Conservation (phyloP, 352 stramenopile species). For the Phytopythium montanum region DNA sequence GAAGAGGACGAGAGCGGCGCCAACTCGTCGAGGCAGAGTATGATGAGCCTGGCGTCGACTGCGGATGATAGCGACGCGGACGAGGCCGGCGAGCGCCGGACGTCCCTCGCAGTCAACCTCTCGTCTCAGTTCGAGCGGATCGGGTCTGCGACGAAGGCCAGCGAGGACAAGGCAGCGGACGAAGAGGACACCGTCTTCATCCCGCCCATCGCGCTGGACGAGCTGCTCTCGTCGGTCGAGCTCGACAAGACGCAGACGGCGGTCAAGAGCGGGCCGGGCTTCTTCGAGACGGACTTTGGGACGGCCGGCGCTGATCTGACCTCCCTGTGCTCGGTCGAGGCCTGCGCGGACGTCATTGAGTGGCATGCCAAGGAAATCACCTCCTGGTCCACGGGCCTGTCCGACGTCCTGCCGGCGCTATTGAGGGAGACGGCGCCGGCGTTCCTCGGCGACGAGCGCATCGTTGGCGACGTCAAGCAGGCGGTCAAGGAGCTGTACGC, state of each 20-base stretch:
- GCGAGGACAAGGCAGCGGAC: neutral
- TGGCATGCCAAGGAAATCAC: conserved; percentile 43
- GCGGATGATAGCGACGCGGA: conserved; percentile 56
- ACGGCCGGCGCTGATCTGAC: conserved; percentile 17
- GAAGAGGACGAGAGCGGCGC: conserved; percentile 59
- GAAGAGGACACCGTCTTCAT: neutral
- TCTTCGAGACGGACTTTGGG: conserved; percentile 21
- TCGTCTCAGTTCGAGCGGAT: conserved; percentile 71
- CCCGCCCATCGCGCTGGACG: conserved; percentile 34
- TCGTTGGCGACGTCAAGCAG: conserved; percentile 27
- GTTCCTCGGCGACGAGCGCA: conserved; percentile 36
- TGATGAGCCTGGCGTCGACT: conserved; percentile 70
- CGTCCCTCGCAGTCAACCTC: conserved; percentile 72
- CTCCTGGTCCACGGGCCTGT: conserved; percentile 37
- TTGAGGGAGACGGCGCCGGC: conserved; percentile 34
- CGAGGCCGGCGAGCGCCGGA: conserved; percentile 30
- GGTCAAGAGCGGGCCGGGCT: conserved; percentile 8
- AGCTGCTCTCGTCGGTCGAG: conserved; percentile 28
- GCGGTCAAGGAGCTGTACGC: conserved; percentile 42
- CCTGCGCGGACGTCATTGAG: conserved; percentile 40
- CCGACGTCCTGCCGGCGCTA: conserved; percentile 46
- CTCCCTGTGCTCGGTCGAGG: conserved; percentile 29
- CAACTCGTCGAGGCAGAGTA: conserved; percentile 52
- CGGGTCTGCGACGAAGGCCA: conserved; percentile 12
- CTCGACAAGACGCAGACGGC: conserved; percentile 20